These are phyloP conservation scores for Phytophthora hybrid DNA, from an alignment of 352 stramenopile species.

Conservation along the genomic window DNA sequence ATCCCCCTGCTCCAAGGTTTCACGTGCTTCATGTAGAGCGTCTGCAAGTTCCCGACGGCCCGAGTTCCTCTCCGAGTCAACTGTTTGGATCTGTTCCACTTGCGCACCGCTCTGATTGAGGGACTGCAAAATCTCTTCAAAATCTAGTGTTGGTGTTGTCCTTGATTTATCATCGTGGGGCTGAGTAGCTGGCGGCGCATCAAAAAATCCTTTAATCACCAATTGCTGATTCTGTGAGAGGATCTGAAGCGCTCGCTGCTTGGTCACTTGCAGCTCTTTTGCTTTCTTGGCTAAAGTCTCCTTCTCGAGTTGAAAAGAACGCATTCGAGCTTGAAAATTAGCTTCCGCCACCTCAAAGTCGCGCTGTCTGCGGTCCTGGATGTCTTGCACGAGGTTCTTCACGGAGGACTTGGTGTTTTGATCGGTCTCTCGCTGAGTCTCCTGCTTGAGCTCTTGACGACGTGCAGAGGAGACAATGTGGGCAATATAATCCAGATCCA, in stretches of 20 bases:
- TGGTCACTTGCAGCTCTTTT: slow-evolving; percentile 45
- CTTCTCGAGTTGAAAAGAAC: slow-evolving; percentile 52
- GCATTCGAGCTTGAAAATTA: slow-evolving; percentile 47
- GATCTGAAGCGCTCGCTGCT: slow-evolving; percentile 62
- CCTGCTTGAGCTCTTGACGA: slow-evolving; percentile 15
- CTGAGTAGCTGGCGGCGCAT: slow-evolving; percentile 7
- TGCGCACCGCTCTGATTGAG: slow-evolving; percentile 48
- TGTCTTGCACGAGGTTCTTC: slow-evolving; percentile 39
- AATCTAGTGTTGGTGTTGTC: slow-evolving; percentile 37
- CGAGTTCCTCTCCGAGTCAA: slow-evolving; percentile 38
- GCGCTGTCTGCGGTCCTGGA: slow-evolving; percentile 44
- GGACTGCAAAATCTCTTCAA: slow-evolving; percentile 47
- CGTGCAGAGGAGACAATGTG: slow-evolving; percentile 42
- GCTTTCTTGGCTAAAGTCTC: slow-evolving; percentile 40
- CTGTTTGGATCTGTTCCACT: slow-evolving; percentile 37
- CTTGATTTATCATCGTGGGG: background rate
- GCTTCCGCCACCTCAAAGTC: slow-evolving; percentile 46
- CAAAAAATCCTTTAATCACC: slow-evolving; percentile 60
- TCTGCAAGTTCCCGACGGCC: slow-evolving; percentile 33
- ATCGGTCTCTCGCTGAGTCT: slow-evolving; percentile 11
- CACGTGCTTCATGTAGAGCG: slow-evolving; percentile 40
- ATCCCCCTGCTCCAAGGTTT: slow-evolving; percentile 29
- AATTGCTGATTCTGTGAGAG: slow-evolving; percentile 68
- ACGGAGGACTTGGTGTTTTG: slow-evolving; percentile 16
- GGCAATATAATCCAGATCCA: slow-evolving; percentile 60